phyloP scores from a whole-genome alignment of 441 rosid species.

The Corymbia calophylla region DNA sequence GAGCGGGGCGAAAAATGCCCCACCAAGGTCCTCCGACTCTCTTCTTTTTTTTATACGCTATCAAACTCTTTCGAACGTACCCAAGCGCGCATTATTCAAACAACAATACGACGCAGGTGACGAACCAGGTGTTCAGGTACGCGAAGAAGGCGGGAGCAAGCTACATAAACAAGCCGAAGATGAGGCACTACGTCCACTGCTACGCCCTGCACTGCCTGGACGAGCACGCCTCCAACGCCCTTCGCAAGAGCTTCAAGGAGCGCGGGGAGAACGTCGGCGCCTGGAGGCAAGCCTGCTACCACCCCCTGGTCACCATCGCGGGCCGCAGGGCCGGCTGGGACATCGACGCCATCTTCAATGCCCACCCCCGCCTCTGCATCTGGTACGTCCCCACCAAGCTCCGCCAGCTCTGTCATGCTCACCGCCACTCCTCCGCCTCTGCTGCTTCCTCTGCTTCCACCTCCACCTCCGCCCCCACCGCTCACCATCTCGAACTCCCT shows the following conservation, averaged over 20 bases:
- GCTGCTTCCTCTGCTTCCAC: slow-evolving; percentile 41
- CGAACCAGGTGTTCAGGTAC: slow-evolving; percentile 87
- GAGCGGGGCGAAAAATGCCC: slow-evolving; percentile 98
- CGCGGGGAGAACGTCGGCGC: slow-evolving; percentile 95
- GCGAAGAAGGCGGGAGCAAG: slow-evolving; percentile 93
- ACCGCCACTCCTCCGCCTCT: slow-evolving; percentile 35
- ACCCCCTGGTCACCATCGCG: slow-evolving; percentile 80
- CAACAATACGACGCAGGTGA: slow-evolving; percentile 42
- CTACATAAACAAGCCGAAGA: slow-evolving; percentile 96
- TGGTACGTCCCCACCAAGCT: slow-evolving; percentile 97
- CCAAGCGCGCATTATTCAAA: not conserved
- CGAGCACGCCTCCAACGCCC: slow-evolving; percentile 68
- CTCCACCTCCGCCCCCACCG: not conserved
- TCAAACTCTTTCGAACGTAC: not conserved
- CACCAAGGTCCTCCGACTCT: slow-evolving; percentile 49
- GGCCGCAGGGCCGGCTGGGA: slow-evolving; percentile 80
- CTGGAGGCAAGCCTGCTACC: slow-evolving; percentile 95
- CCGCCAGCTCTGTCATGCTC: slow-evolving; percentile 92
- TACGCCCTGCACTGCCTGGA: slow-evolving; percentile 90
- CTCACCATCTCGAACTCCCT: not conserved
- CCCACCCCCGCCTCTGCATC: slow-evolving; percentile 79
- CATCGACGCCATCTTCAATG: slow-evolving; percentile 76
- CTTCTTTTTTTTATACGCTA: not conserved
- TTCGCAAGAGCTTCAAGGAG: slow-evolving; percentile 76
- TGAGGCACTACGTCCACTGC: slow-evolving; percentile 96